Base-by-base conservation (phyloP, 306 rosid genomes). In the Elaeagnus macrophylla region DNA sequence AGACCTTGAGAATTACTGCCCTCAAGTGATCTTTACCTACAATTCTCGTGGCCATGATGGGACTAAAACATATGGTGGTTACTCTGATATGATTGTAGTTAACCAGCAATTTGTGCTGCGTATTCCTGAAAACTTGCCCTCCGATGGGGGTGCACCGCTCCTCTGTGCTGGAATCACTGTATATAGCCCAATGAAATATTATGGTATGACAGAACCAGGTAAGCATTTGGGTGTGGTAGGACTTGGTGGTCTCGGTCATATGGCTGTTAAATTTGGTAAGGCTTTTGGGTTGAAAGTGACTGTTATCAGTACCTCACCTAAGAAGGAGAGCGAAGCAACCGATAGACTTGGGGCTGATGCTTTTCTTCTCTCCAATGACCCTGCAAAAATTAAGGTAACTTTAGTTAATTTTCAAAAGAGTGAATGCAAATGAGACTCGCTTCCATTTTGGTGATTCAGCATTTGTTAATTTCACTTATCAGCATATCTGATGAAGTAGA, bases 251-350 rank as follows among this genome's bases (percentile, higher is more conserved):
- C 76, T 90, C 53, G 95, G 97, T 48, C 95, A 90, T 67, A 74
- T 90, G 57, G 97, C 97, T 12, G 82, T 90, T 50, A 90, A 83
- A 66, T 17, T 90, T 7, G 95, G 78, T 0, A 90, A 90, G 78
- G 97, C 97, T 8, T 86, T 86, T 72, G 97, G 97, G 47, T 73
- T 86, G 60, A 90, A 83, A 77, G 97, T 90, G 60, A 90, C 95
- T n/a, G 95, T 83, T 54, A 86, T 90, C 35, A 90, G 97, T 64
- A 53, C 80, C 62, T 81, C 97, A 37, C 80, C 83, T 0, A 18
- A 42, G 39, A 90, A 90, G 77, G 61, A 81, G 76, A 52, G 44
- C 8, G 97, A 90, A 61, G 95, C 97, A 12, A 65, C 81, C 39
- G 20, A 64, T 51, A 72, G 7, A 14, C 94, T 90, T 5, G 97